Percentiles rank a stretch among this genome's conserved stretches.
Evolutionary conservation across 2,329 filamentous ascomycete genomes (phyloP).

Genomic region (Bipolaris zeicola): DNA sequence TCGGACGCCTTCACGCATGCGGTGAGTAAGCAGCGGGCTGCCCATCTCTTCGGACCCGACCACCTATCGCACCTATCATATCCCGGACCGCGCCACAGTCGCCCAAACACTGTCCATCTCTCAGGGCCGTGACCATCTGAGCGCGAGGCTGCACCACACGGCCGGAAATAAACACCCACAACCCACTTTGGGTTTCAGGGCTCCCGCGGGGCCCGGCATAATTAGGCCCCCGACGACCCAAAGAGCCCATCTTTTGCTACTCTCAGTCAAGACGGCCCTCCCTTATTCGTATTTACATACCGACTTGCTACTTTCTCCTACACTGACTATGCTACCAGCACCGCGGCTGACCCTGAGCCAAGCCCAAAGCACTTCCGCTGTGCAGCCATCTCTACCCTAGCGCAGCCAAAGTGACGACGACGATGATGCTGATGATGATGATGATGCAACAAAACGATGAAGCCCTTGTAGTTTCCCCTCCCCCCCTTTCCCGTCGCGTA

Average conservation of each 20-base stretch:
- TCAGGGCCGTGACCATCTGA: constrained; percentile 8
- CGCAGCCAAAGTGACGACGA: too few relatives aligned
- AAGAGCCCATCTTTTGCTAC: neutral
- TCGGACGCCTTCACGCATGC: neutral
- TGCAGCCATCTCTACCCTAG: too few relatives aligned
- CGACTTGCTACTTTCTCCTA: too few relatives aligned
- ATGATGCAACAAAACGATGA: neutral
- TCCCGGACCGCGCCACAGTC: constrained; percentile 5
- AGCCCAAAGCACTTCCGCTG: constrained; percentile 6
- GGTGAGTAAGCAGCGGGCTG: constrained; percentile 3
- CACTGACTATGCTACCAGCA: too few relatives aligned
- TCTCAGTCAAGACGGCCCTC: neutral
- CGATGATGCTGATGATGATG: neutral
- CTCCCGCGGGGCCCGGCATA: constrained; percentile 3
- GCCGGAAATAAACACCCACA: constrained; percentile 6
- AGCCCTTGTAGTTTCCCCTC: neutral
- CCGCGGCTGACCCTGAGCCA: too few relatives aligned
- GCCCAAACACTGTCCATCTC: constrained; percentile 10
- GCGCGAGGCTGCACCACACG: constrained; percentile 13
- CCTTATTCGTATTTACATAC: constrained; percentile 5
- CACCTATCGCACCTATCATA: too few relatives aligned
- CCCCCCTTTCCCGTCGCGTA: constrained; percentile 13
- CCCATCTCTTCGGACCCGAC: neutral
- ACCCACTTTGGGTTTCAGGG: constrained; percentile 24
- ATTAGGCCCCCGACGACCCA: neutral